Evolutionary conservation across 306 rosid species (phyloP).

Genomic region (Myrica gale): DNA sequence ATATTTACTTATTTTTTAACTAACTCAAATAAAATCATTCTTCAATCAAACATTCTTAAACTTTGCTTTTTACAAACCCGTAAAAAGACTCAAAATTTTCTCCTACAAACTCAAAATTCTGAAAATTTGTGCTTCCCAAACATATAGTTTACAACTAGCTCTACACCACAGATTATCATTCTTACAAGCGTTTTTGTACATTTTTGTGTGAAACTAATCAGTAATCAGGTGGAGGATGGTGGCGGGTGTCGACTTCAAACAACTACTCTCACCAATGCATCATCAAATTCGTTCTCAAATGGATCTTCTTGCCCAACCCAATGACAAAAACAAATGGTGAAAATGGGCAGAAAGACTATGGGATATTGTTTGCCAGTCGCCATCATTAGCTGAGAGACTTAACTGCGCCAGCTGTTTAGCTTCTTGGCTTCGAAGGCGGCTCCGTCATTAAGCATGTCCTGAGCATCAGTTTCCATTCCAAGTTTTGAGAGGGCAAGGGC

Average conservation of each 20-base stretch:
- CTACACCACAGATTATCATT: neutral
- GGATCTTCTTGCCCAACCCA: neutral
- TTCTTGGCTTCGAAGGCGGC: constrained; percentile 76
- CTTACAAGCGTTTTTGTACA: neutral
- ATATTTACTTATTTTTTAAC: too few relatives aligned
- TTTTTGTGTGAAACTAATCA: neutral
- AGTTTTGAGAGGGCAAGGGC: constrained; percentile 93
- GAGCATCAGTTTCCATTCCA: constrained; percentile 96
- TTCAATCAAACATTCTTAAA: too few relatives aligned
- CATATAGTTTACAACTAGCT: neutral
- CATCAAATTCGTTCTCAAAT: neutral
- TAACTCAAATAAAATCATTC: too few relatives aligned
- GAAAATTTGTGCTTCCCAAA: too few relatives aligned
- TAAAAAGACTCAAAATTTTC: too few relatives aligned
- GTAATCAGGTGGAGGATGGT: neutral
- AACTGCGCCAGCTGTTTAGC: constrained; percentile 79
- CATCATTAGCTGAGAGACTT: neutral
- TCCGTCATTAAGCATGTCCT: constrained; percentile 93
- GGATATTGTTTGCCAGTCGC: neutral
- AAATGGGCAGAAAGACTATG: neutral
- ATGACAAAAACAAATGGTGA: neutral
- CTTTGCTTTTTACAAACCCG: too few relatives aligned
- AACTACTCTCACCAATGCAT: neutral
- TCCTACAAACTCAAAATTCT: too few relatives aligned
- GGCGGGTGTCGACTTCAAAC: neutral